These are phyloP conservation scores for Trichoderma sp. DNA, from an alignment of 2,329 filamentous ascomycete genomes.

Conservation along the genomic window DNA sequence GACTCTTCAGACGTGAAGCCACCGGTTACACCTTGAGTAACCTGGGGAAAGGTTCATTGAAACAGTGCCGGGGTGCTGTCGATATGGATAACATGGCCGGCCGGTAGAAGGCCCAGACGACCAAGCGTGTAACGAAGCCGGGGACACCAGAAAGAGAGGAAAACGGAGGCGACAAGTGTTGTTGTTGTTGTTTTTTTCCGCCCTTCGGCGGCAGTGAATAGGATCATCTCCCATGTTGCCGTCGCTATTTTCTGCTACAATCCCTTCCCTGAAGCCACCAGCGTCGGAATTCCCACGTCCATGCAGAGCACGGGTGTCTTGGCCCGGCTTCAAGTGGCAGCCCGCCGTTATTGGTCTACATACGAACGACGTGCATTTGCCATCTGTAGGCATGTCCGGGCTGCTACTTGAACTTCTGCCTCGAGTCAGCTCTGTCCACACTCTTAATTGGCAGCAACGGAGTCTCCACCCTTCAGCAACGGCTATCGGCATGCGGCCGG, in stretches of 20 bases:
- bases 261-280: background rate
- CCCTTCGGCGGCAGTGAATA: constrained; percentile 9
- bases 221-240: background rate
- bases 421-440: constrained; percentile 15
- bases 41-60: constrained; percentile 22
- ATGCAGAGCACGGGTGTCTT: background rate
- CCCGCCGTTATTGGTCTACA: constrained; percentile 17
- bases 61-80: constrained; percentile 19
- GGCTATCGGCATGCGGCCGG: constrained; percentile 36
- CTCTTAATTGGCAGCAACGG: constrained; percentile 29
- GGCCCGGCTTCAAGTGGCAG: background rate
- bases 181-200: background rate
- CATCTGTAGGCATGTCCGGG: background rate
- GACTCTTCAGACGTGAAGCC: constrained; percentile 10
- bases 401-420: constrained; percentile 11
- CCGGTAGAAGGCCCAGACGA: constrained; percentile 19
- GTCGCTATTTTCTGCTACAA: background rate
- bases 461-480: constrained; percentile 34
- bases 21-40: constrained; percentile 18
- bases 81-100: constrained; percentile 16
- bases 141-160: background rate
- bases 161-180: background rate
- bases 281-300: background rate
- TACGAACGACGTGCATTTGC: constrained; percentile 3
- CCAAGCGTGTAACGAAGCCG: constrained; percentile 8